Evolutionary conservation across 768 basidiomycete genomes (phyloP).

Genomic region (Trametes gibbosa): DNA sequence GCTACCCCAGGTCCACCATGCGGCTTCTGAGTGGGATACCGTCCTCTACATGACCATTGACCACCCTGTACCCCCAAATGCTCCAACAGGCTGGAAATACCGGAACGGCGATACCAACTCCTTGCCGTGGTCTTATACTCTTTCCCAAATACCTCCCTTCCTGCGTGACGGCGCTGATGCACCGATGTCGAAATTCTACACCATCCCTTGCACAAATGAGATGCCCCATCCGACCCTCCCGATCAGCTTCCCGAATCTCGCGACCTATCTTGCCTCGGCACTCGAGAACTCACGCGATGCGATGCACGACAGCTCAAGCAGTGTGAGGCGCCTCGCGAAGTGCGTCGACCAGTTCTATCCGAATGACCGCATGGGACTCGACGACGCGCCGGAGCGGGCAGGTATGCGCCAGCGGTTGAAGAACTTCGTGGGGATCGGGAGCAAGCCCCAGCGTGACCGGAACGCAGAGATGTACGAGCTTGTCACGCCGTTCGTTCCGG

Average conservation of each 20-base stretch:
- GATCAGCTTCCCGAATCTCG: constrained; percentile 72
- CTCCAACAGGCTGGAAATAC: constrained; percentile 46
- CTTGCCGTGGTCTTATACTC: constrained; percentile 71
- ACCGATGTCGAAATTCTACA: constrained; percentile 63
- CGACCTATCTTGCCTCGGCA: constrained; percentile 70
- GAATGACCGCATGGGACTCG: constrained; percentile 33
- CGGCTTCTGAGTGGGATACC: constrained; percentile 65
- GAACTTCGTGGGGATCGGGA: constrained; percentile 54
- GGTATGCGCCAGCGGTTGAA: constrained; percentile 56
- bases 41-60: constrained; percentile 79
- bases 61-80: constrained; percentile 50
- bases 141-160: constrained; percentile 56
- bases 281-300: constrained; percentile 67
- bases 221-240: constrained; percentile 71
- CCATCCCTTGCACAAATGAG: constrained; percentile 56
- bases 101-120: constrained; percentile 57
- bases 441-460: constrained; percentile 47
- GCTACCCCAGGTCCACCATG: constrained; percentile 50
- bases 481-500: constrained; percentile 78
- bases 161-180: constrained; percentile 66
- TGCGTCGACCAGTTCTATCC: constrained; percentile 69
- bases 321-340: constrained; percentile 65
- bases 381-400: constrained; percentile 37
- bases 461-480: constrained; percentile 82
- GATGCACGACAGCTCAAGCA: constrained; percentile 55